Evolutionary conservation across 108 stramenopile species (phyloP).

Genomic region (Pseudonitzschia delicatissima): DNA sequence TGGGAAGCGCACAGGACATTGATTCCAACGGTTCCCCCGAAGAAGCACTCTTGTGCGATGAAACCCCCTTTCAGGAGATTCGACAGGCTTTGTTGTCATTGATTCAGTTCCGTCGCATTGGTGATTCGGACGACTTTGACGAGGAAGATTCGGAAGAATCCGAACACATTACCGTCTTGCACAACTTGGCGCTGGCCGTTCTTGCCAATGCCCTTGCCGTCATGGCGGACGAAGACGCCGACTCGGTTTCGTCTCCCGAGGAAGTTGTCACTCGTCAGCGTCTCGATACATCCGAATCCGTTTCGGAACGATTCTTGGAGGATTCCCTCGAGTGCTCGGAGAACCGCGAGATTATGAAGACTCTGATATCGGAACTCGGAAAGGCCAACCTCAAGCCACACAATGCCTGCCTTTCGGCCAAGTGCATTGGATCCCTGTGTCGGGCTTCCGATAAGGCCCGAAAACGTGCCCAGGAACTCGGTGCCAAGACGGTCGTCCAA

Average conservation of each 20-base stretch:
- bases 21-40: conserved; percentile 26
- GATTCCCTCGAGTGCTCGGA: conserved; percentile 51
- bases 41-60: conserved; percentile 58
- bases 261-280: conserved; percentile 34
- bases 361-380: conserved; percentile 69
- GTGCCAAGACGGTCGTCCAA: conserved; percentile 77
- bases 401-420: conserved; percentile 81
- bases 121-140: conserved; percentile 54
- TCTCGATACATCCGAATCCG: conserved; percentile 33
- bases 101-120: conserved; percentile 66
- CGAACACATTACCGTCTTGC: conserved; percentile 62
- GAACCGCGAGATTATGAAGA: conserved; percentile 66
- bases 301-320: conserved; percentile 61
- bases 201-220: conserved; percentile 81
- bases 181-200: conserved; percentile 79
- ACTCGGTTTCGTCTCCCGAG: conserved; percentile 29
- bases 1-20: conserved; percentile 58
- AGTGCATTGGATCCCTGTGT: conserved; percentile 71
- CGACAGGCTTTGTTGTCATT: conserved; percentile 73
- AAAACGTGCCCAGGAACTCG: conserved; percentile 67
- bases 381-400: conserved; percentile 79
- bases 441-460: conserved; percentile 73
- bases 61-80: conserved; percentile 75
- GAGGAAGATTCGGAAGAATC: conserved; percentile 41
- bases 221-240: conserved; percentile 42